Conservation (phyloP, 2,329 filamentous ascomycete species). For the Trichoderma sp. region DNA sequence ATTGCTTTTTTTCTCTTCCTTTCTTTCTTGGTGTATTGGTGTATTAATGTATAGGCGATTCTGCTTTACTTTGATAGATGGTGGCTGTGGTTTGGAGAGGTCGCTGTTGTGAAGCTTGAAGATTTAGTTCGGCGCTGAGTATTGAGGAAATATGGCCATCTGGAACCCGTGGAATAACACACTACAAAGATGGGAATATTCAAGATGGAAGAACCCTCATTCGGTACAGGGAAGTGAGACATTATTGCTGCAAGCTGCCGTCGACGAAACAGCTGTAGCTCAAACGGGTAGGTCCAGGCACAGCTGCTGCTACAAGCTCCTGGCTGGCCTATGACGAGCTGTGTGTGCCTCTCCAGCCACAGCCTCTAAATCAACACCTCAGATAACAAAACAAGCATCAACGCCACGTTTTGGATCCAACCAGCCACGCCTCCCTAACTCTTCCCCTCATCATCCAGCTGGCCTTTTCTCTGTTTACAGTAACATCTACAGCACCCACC, state of each 20-base stretch:
- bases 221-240: not conserved
- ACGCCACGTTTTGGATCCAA: not conserved
- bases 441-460: not conserved
- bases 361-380: not conserved
- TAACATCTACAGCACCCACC: not conserved
- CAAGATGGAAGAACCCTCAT: not conserved
- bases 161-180: not conserved
- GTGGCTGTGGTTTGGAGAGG: not conserved
- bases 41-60: not conserved
- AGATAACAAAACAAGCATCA: not conserved
- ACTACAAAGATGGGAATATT: not conserved
- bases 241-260: not conserved
- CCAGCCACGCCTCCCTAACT: not conserved
- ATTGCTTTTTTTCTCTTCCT: not conserved
- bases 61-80: not conserved
- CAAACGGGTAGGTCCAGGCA: not conserved
- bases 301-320: not conserved
- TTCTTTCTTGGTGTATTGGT: not conserved
- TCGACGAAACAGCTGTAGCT: not conserved
- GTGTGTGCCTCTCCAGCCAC: not conserved
- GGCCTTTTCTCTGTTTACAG: not conserved
- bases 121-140: not conserved
- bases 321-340: not conserved
- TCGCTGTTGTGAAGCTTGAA: not conserved
- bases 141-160: not conserved